phyloP scores from a whole-genome alignment of 1,284 basidiomycete genomes.

The Ganoderma multipileum region DNA sequence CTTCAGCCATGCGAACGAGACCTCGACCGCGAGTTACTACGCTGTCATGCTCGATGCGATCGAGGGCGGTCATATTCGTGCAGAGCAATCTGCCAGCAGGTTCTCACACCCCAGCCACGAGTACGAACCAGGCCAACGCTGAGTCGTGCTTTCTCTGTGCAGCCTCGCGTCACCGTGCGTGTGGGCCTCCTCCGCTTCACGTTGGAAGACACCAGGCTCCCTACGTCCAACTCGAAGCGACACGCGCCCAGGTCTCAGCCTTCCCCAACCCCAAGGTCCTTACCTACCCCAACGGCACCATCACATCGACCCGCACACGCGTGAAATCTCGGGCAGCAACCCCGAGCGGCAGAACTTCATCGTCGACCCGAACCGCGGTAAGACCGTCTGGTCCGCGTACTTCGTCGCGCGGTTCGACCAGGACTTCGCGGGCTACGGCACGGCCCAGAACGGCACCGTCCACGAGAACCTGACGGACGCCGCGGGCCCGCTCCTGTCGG shows the following conservation, averaged over 20 bases:
- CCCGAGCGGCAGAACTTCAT: constrained; percentile 81
- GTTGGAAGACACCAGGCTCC: constrained; percentile 58
- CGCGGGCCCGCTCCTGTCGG: constrained; percentile 56
- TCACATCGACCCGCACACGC: constrained; percentile 53
- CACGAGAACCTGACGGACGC: constrained; percentile 39
- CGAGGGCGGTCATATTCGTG: constrained; percentile 56
- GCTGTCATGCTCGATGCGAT: constrained; percentile 62
- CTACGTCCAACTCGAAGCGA: constrained; percentile 75
- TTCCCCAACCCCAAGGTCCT: constrained; percentile 65
- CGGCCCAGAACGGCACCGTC: constrained; percentile 55
- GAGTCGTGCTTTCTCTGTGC: no score
- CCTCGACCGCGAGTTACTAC: constrained; percentile 73
- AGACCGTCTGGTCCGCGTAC: constrained; percentile 63
- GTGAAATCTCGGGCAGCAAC: constrained; percentile 75
- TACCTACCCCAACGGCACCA: constrained; percentile 65
- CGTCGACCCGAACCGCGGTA: constrained; percentile 64
- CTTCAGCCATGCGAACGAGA: constrained; percentile 66
- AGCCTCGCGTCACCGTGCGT: constrained; percentile 83
- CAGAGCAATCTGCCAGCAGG: constrained; percentile 77
- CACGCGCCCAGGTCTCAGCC: constrained; percentile 67
- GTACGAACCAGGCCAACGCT: no score
- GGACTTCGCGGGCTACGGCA: constrained; percentile 55
- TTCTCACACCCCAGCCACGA: constrained; percentile 22
- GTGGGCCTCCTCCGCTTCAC: constrained; percentile 82
- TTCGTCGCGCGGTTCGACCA: constrained; percentile 78